Evolutionary conservation across 208 protist species (phyloP), one percentile per base, ranked within the genome.

Genomic region (Wallacemonas collosoma): DNA sequence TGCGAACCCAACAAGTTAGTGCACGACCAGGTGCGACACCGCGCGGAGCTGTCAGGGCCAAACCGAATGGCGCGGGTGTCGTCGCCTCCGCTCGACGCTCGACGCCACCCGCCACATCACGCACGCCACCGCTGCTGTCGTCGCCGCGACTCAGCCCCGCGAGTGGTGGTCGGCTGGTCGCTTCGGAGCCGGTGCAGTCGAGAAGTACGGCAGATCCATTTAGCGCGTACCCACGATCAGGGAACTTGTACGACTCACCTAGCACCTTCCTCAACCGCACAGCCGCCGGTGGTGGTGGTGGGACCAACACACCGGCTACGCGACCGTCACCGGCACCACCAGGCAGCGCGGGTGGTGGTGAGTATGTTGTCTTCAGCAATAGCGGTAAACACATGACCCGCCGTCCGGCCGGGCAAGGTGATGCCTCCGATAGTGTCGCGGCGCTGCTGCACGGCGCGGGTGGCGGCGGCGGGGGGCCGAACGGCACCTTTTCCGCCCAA

Each of bases 181-280:
- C 69, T 12, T 79, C 75, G 17, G 75, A 79, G 48, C 75, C 75
- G 53, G 63, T 71, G 11, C 12, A 8, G 15, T 53, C 43, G 60
- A 50, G 38, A 41, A 65, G 60, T 41, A 41, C 60, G 9, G 60
- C 60, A 6, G 60, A 65, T 17, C 60, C 60, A 5, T 11, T 51
- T 35, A 65, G n/a, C 9, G 60, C 60, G 11, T 51, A 65, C 60
- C 60, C 60, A 9, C 60, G 60, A 8, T 65, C 60, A 3, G 60
- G 60, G 15, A 65, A 44, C 17, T 50, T 65, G 60, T 65, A 65
- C 60, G 60, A 65, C 43, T 65, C 60, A 4, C 60, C 60, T 14
- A n/a, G 60, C 0, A n/a, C 15, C 14, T 65, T 65, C n/a, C 43
- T 65, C 14, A 65, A n/a, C 60, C 15, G 40, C 40, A 65, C 60